These are phyloP conservation scores for Kokia cookei DNA, from an alignment of 441 rosid genomes.

Conservation along the genomic window DNA sequence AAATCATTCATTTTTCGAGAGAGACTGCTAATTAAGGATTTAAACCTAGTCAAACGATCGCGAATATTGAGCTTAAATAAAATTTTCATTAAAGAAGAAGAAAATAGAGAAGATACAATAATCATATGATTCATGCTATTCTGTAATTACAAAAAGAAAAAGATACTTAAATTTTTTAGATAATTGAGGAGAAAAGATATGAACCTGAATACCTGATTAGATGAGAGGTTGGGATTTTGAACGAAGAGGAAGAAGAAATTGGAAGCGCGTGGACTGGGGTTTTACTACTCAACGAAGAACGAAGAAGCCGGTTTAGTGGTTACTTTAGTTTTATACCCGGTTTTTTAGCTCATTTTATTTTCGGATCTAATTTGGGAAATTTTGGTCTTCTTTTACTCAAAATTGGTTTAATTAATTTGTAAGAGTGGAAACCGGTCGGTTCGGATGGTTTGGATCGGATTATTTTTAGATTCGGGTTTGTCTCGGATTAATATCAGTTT, in stretches of 20 bases:
- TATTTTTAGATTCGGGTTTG: too few relatives aligned
- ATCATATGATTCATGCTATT: background rate
- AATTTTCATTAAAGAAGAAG: background rate
- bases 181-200: background rate
- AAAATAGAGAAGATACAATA: background rate
- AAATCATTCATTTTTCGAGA: constrained; percentile 14
- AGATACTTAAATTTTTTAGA: background rate
- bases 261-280: background rate
- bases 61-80: background rate
- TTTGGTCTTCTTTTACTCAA: background rate
- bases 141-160: too few relatives aligned
- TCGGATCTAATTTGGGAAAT: background rate
- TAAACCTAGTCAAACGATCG: background rate
- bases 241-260: background rate
- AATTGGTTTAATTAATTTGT: too few relatives aligned
- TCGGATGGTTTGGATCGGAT: too few relatives aligned
- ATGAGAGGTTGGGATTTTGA: background rate
- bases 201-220: background rate
- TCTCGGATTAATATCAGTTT: too few relatives aligned
- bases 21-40: background rate
- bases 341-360: background rate
- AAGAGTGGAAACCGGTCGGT: too few relatives aligned
- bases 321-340: background rate
- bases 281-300: background rate
- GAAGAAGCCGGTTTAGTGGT: background rate